Evolutionary conservation across 768 basidiomycete species (phyloP).

Genomic region (Leccinum arenicola): DNA sequence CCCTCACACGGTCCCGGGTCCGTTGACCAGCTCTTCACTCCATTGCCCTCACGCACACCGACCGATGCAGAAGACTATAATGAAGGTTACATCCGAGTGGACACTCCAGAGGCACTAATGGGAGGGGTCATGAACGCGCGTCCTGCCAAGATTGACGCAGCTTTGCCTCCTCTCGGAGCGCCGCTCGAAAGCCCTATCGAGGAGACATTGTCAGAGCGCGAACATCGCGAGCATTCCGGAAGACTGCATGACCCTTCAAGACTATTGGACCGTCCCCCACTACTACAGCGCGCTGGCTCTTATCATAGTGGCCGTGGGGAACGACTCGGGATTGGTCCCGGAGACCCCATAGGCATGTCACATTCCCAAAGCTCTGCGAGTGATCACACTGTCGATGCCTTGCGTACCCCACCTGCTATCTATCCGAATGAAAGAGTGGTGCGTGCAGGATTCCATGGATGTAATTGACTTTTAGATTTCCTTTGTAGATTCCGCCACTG

Average conservation of each 20-base stretch:
- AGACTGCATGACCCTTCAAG: conserved; percentile 21
- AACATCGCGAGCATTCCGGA: conserved; percentile 15
- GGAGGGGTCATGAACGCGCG: conserved; percentile 33
- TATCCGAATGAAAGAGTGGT: conserved; percentile 30
- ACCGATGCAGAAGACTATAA: conserved; percentile 33
- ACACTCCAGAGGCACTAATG: conserved; percentile 31
- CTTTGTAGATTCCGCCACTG: conserved; percentile 28
- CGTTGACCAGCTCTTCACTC: conserved; percentile 28
- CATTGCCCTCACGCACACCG: conserved; percentile 31
- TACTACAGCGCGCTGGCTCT: conserved; percentile 14
- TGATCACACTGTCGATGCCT: conserved; percentile 31
- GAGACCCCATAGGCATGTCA: conserved; percentile 23
- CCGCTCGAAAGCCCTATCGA: conserved; percentile 17
- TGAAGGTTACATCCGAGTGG: conserved; percentile 31
- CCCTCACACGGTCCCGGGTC: conserved; percentile 4
- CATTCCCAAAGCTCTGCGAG: conserved; percentile 23
- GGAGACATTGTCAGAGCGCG: conserved; percentile 25
- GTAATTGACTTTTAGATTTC: background rate
- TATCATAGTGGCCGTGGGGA: conserved; percentile 23
- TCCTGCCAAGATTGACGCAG: conserved; percentile 22
- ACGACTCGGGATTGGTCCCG: conserved; percentile 5
- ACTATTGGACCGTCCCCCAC: conserved; percentile 24
- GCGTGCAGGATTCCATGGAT: background rate
- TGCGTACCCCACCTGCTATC: conserved; percentile 18
- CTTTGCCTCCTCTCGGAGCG: conserved; percentile 23